Evolutionary conservation across 352 stramenopile genomes (phyloP).

Genomic region (Phytophthora nicotianae): DNA sequence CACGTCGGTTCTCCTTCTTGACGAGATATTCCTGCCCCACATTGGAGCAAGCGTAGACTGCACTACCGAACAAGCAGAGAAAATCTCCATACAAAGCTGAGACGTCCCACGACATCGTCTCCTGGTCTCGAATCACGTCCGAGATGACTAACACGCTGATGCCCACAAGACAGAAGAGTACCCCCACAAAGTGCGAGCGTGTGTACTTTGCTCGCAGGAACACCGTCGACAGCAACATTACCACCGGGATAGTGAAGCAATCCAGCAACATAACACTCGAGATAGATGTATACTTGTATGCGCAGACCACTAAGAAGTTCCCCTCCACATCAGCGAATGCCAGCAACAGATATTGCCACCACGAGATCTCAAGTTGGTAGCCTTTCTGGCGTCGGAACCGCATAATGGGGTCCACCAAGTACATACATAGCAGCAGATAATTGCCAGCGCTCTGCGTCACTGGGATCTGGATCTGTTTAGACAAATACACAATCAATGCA

Average conservation of each 20-base stretch:
- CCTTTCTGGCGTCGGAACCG: constrained; percentile 44
- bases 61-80: constrained; percentile 90
- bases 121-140: constrained; percentile 68
- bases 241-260: constrained; percentile 95
- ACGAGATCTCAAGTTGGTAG: constrained; percentile 68
- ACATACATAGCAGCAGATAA: constrained; percentile 70
- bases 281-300: constrained; percentile 96
- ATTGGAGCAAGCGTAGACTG: constrained; percentile 94
- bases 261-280: constrained; percentile 96
- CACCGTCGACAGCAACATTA: constrained; percentile 93
- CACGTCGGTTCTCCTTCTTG: constrained; percentile 80
- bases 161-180: constrained; percentile 85
- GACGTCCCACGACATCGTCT: constrained; percentile 34
- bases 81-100: constrained; percentile 89
- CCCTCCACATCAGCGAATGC: constrained; percentile 94
- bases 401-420: constrained; percentile 54
- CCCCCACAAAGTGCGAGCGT: constrained; percentile 70
- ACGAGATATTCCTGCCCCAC: constrained; percentile 88
- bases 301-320: constrained; percentile 95
- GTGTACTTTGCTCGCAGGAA: constrained; percentile 90
- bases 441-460: constrained; percentile 77
- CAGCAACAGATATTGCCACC: constrained; percentile 93
- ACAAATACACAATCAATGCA: constrained; percentile 4
- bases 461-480: constrained; percentile 67
- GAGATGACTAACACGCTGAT: constrained; percentile 86